A percentile compares a stretch with the other conserved stretches of the same genome.
These are phyloP conservation scores for Populus hybrid DNA, from an alignment of 441 rosid species.

Conservation along the genomic window DNA sequence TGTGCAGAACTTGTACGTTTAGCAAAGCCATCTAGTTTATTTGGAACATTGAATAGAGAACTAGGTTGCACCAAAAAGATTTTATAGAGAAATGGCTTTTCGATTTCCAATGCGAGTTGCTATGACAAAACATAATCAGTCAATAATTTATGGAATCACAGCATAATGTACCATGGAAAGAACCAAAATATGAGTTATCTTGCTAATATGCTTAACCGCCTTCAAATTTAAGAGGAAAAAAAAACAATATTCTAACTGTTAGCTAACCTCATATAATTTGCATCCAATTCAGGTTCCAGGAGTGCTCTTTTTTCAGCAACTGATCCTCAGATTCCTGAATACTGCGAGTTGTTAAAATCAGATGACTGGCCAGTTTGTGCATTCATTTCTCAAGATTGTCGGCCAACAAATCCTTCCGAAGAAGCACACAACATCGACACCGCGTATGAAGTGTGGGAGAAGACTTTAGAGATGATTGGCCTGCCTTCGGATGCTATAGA, in stretches of 20 bases:
- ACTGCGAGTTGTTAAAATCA: conserved; percentile 70
- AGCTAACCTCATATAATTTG: neutral
- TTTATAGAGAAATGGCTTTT: neutral
- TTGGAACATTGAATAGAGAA: neutral
- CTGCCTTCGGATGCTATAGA: conserved; percentile 78
- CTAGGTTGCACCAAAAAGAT: neutral
- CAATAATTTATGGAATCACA: neutral
- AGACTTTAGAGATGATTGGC: conserved; percentile 79
- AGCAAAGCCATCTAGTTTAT: neutral
- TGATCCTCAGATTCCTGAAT: conserved; percentile 90
- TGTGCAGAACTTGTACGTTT: neutral
- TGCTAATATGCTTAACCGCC: neutral
- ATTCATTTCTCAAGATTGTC: conserved; percentile 88
- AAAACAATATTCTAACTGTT: neutral
- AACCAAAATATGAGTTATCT: neutral
- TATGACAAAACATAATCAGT: neutral
- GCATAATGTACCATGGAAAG: neutral
- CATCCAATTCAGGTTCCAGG: conserved; percentile 52
- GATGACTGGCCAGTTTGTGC: conserved; percentile 95
- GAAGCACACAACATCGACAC: conserved; percentile 80
- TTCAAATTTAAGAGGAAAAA: neutral
- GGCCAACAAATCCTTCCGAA: conserved; percentile 85
- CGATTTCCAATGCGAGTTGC: neutral
- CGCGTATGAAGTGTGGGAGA: conserved; percentile 75
- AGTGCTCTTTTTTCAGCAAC: conserved; percentile 91